Evolutionary conservation across 1,139 yeast genomes (phyloP), one percentile per base, ranked within the genome.

Genomic region (Nakaseomyces bracarensis): DNA sequence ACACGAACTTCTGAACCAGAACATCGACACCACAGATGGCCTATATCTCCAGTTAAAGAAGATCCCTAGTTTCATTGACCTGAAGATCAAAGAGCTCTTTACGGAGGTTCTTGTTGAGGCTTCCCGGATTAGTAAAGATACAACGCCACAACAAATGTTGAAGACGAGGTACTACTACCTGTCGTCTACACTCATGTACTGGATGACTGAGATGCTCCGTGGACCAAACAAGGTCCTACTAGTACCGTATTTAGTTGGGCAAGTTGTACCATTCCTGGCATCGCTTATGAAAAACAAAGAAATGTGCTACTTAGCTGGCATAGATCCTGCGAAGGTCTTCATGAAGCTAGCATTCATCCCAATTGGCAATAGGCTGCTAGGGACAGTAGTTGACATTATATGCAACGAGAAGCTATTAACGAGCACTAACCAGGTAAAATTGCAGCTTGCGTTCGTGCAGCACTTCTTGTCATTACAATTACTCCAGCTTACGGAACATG

Each of bases 391-490:
- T 28, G 58, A 61, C 3, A 68, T 79, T 58, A 68, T 83, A 18
- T 75, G 76, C 39, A 71, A 75, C 65, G 65, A 79, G 47, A 34
- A 48, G 2, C 61, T 64, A 33, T 64, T 68, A 3, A 66, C 75
- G 9, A 76, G 79, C 15, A 74, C 85, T 57, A 79, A 82, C 46
- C 96, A 87, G 58, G 67, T 77, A 0, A 69, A 79, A 40, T 72
- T 84, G n/a, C 68, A 85, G 47, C 71, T 91, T 18, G 76, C 79
- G 26, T 82, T 84, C 48, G 70, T 82, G 10, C 94, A 86, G 51
- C 77, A 80, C 2, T 75, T 86, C 50, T 85, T 77, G 55, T 81
- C 85, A 58, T 75, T 81, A 43, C 83, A 87, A 49, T 66, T 84
- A 46, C 70, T 86, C 51, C 67, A 71, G 35, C 64, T 91, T 50